phyloP scores from a whole-genome alignment of 352 stramenopile species.

The Globisporangium viniferum region DNA sequence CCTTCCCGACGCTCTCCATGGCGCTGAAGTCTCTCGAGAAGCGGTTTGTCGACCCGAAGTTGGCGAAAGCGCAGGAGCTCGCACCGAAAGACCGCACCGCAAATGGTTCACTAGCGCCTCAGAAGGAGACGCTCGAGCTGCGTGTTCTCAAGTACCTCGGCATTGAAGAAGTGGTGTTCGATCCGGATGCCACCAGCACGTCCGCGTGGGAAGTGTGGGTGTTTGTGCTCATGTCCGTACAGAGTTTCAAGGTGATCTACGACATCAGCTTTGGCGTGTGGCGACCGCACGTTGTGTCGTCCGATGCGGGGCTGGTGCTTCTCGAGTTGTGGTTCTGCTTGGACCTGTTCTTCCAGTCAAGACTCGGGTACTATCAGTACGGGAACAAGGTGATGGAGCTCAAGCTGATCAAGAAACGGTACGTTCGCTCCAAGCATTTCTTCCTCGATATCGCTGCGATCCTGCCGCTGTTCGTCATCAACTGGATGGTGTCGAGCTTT shows the following conservation, averaged over 20 bases:
- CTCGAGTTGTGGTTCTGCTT: slow-evolving; percentile 42
- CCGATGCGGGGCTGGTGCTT: slow-evolving; percentile 28
- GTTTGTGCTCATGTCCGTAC: slow-evolving; percentile 23
- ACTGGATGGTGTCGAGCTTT: slow-evolving; percentile 32
- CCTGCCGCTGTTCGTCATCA: slow-evolving; percentile 42
- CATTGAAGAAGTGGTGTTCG: slow-evolving; percentile 36
- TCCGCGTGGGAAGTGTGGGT: slow-evolving; percentile 32
- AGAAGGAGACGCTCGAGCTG: slow-evolving; percentile 26
- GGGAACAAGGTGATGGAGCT: slow-evolving; percentile 70
- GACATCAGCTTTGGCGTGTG: slow-evolving; percentile 25
- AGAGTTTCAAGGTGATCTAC: slow-evolving; percentile 37
- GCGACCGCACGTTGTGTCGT: not conserved
- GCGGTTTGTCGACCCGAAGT: slow-evolving; percentile 41
- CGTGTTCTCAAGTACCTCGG: slow-evolving; percentile 28
- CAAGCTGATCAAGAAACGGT: slow-evolving; percentile 31
- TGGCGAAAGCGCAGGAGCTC: slow-evolving; percentile 28
- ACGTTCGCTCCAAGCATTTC: slow-evolving; percentile 34
- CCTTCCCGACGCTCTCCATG: slow-evolving; percentile 61
- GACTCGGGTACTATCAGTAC: slow-evolving; percentile 58
- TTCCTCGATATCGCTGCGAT: slow-evolving; percentile 34
- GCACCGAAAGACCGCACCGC: slow-evolving; percentile 4
- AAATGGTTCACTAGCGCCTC: not conserved
- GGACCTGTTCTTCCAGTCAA: slow-evolving; percentile 45
- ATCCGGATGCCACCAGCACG: slow-evolving; percentile 30
- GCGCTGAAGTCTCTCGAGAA: slow-evolving; percentile 56